A percentile compares a stretch with the other conserved stretches of the same genome.
These are phyloP conservation scores for Nicotiana tomentosiformis DNA, from an alignment of 257 asterid species.

Conservation along the genomic window DNA sequence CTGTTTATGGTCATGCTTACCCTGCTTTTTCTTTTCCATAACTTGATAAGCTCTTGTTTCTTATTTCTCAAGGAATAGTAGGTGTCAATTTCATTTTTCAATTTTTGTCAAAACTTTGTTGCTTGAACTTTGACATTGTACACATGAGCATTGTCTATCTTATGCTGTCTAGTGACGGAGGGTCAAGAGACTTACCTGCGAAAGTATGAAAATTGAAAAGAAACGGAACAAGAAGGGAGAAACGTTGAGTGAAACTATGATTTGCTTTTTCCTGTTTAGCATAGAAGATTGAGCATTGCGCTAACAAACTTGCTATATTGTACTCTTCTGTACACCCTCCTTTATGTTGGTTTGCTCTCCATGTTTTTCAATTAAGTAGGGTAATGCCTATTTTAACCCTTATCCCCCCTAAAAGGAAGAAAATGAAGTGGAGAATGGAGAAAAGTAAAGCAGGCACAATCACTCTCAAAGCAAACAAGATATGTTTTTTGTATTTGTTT, in stretches of 20 bases:
- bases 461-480: not conserved
- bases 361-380: not conserved
- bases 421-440: not conserved
- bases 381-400: not conserved
- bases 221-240: not conserved
- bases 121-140: not conserved
- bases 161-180: not conserved
- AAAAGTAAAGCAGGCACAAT: not conserved
- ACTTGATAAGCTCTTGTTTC: not conserved
- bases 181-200: not conserved
- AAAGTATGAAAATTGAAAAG: not conserved
- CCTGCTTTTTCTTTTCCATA: not conserved
- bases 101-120: not conserved
- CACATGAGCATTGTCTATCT: not conserved
- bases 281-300: not conserved
- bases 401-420: not conserved
- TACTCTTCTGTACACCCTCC: not conserved
- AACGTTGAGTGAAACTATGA: not conserved
- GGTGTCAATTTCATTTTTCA: not conserved
- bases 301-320: not conserved
- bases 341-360: not conserved
- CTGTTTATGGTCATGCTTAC: constrained; percentile 6
- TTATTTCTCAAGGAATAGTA: not conserved
- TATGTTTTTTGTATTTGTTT: not conserved
- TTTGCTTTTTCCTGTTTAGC: not conserved